These are phyloP conservation scores for Ophiocordyceps camponoti-floridani DNA, from an alignment of 2,329 filamentous ascomycete species.

Conservation along the genomic window DNA sequence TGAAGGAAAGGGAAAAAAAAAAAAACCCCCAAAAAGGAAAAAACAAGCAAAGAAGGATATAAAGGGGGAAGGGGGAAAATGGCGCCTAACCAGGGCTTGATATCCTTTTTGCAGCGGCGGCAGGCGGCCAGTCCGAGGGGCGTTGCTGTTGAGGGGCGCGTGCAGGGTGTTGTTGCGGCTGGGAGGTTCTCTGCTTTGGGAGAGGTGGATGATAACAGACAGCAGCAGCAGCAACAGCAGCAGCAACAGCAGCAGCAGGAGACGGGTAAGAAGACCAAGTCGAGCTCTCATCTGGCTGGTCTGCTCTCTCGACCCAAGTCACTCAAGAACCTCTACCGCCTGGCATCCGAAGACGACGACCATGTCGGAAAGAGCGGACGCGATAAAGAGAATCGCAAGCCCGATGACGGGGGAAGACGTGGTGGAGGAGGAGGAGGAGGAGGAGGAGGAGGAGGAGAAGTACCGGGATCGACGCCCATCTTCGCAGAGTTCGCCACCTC, in stretches of 20 bases:
- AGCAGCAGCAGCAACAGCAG: constrained; percentile 33
- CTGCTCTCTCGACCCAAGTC: constrained; percentile 63
- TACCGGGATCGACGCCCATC: constrained; percentile 47
- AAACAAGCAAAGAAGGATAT: not conserved
- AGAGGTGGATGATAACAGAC: constrained; percentile 22
- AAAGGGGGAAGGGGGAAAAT: not conserved
- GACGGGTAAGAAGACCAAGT: constrained; percentile 66
- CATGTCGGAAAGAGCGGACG: constrained; percentile 22
- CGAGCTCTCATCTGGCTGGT: constrained; percentile 61
- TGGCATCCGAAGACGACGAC: constrained; percentile 32
- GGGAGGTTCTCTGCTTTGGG: constrained; percentile 26
- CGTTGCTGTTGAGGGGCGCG: constrained; percentile 1
- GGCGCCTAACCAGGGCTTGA: constrained; percentile 25
- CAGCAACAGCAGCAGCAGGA: constrained; percentile 29
- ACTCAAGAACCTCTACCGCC: constrained; percentile 43
- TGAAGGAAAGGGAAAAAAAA: too few species aligned
- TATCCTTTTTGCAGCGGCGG: constrained; percentile 29
- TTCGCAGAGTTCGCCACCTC: constrained; percentile 51
- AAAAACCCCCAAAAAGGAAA: not conserved
- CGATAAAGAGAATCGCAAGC: constrained; percentile 71
- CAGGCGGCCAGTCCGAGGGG: constrained; percentile 24
- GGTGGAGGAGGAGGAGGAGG: too few species aligned
- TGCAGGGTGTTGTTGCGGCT: constrained; percentile 11
- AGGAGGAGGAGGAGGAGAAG: too few species aligned
- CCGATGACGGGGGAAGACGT: constrained; percentile 13